Percentiles rank a stretch among this genome's conserved stretches.
These are phyloP conservation scores for Casaregolazyma lundiana DNA, from an alignment of 1,139 yeast species.

Conservation along the genomic window DNA sequence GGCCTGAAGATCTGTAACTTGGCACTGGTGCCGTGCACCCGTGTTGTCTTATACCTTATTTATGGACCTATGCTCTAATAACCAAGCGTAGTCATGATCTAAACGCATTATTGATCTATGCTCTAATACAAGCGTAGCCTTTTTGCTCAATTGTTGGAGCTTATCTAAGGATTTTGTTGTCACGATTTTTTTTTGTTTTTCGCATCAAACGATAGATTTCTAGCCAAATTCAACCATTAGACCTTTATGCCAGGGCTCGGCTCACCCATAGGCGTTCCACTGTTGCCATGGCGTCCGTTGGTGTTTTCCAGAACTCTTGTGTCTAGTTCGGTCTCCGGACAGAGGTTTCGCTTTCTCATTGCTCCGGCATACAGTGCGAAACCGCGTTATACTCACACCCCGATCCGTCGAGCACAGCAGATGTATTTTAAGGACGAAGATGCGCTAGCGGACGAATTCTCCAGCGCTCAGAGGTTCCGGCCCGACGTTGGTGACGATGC, in stretches of 20 bases:
- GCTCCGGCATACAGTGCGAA: constrained; percentile 20
- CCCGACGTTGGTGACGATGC: constrained; percentile 78
- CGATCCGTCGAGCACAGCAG: background rate
- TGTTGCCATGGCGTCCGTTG: background rate
- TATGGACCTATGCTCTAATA: background rate
- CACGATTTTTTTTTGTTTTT: background rate
- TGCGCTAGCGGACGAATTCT: constrained; percentile 4
- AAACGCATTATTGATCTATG: too few relatives aligned
- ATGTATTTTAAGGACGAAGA: constrained; percentile 5
- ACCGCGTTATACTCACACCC: constrained; percentile 10
- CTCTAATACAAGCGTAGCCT: too few relatives aligned
- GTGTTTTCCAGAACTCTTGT: background rate
- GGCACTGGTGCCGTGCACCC: background rate
- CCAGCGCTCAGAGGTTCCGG: constrained; percentile 11
- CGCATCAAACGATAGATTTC: too few relatives aligned
- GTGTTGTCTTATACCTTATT: too few relatives aligned
- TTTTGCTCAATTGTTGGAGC: too few relatives aligned
- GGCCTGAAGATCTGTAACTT: constrained; percentile 9
- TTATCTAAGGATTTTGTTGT: too few relatives aligned
- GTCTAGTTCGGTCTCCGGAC: background rate
- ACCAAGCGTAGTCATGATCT: background rate
- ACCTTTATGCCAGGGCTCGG: background rate
- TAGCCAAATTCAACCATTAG: background rate
- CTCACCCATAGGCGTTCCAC: background rate
- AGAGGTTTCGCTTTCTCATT: constrained; percentile 15